These are phyloP conservation scores for Agastache rugosa DNA, from an alignment of 257 asterid genomes.

Conservation along the genomic window DNA sequence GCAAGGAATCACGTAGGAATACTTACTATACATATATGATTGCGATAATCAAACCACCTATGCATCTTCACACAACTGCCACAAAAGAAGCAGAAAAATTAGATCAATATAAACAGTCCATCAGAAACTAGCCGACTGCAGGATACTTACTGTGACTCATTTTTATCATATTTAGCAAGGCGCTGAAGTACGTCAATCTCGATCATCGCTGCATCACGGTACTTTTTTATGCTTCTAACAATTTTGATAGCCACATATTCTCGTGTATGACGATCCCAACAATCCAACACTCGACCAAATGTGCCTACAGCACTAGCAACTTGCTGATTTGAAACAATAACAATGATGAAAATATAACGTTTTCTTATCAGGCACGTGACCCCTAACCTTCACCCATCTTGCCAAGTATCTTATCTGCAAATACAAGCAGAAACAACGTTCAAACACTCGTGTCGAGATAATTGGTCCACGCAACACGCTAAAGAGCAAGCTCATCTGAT, in stretches of 20 bases:
- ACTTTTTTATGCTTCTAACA: slow-evolving; percentile 72
- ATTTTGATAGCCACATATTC: slow-evolving; percentile 80
- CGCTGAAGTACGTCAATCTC: slow-evolving; percentile 72
- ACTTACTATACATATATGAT: slow-evolving; percentile 87
- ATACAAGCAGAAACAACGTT: slow-evolving; percentile 34
- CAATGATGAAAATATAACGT: slow-evolving; percentile 59
- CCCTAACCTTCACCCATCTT: slow-evolving; percentile 97
- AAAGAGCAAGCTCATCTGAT: slow-evolving; percentile 21
- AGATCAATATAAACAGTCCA: slow-evolving; percentile 22
- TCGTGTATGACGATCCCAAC: slow-evolving; percentile 79
- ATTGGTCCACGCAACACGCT: not conserved
- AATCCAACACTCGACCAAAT: slow-evolving; percentile 91
- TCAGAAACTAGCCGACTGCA: slow-evolving; percentile 26
- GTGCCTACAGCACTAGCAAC: slow-evolving; percentile 96
- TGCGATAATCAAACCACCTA: slow-evolving; percentile 87
- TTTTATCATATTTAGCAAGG: slow-evolving; percentile 64
- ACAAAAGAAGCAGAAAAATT: slow-evolving; percentile 20
- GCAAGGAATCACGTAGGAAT: slow-evolving; percentile 21
- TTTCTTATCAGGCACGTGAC: slow-evolving; percentile 62
- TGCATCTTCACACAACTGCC: slow-evolving; percentile 83
- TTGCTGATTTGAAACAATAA: slow-evolving; percentile 78
- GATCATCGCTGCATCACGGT: slow-evolving; percentile 85
- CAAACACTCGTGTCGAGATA: slow-evolving; percentile 12
- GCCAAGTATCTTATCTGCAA: slow-evolving; percentile 85
- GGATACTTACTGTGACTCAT: slow-evolving; percentile 64